phyloP scores from a whole-genome alignment of 2,329 filamentous ascomycete species.

The Davidsoniella virescens region DNA sequence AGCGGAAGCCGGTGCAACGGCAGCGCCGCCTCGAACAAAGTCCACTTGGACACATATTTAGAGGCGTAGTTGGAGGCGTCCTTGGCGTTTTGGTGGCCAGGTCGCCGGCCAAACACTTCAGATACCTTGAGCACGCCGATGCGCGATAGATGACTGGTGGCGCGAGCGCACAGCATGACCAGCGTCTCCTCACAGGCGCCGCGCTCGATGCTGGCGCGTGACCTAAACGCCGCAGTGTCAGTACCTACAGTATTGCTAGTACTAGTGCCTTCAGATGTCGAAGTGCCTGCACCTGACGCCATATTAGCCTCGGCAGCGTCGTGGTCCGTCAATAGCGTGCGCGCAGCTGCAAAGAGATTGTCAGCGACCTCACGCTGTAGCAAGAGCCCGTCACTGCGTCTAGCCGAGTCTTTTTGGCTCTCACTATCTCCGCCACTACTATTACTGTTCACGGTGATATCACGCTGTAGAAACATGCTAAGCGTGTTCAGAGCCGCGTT shows the following conservation, averaged over 20 bases:
- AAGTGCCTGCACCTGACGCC: no score
- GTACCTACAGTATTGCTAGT: not conserved
- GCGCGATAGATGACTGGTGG: slow-evolving; percentile 29
- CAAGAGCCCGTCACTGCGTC: slow-evolving; percentile 15
- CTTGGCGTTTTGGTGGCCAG: no score
- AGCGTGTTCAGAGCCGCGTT: slow-evolving; percentile 29
- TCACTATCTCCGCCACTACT: slow-evolving; percentile 16
- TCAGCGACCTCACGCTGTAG: slow-evolving; percentile 33
- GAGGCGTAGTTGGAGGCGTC: no score
- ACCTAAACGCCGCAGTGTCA: not conserved
- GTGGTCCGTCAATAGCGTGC: slow-evolving; percentile 20
- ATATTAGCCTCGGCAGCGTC: not conserved
- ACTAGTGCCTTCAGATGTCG: no score
- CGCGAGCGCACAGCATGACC: slow-evolving; percentile 28
- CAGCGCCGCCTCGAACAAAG: slow-evolving; percentile 27
- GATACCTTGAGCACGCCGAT: slow-evolving; percentile 28
- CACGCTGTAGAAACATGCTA: slow-evolving; percentile 26
- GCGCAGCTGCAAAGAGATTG: slow-evolving; percentile 32
- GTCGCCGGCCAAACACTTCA: slow-evolving; percentile 24
- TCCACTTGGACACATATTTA: slow-evolving; percentile 24
- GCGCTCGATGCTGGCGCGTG: slow-evolving; percentile 13
- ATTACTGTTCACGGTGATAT: slow-evolving; percentile 14
- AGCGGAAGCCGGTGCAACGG: slow-evolving; percentile 24
- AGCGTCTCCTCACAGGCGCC: slow-evolving; percentile 27
- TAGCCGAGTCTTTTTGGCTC: not conserved